These are phyloP conservation scores for Secale cereale DNA, from an alignment of 176 grass and related monocot genomes.

Conservation along the genomic window DNA sequence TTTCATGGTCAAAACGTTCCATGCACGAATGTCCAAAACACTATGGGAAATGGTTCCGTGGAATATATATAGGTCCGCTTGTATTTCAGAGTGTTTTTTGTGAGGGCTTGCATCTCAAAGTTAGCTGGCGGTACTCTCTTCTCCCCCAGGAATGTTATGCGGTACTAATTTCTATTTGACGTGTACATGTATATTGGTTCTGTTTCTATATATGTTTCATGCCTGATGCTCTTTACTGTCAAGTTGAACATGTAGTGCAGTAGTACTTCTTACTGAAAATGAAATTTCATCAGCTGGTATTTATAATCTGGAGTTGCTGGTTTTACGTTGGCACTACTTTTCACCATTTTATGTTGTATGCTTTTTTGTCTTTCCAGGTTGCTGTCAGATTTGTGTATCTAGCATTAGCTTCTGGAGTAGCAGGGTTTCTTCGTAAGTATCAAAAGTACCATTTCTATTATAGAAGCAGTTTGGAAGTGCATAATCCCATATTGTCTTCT, in stretches of 20 bases:
- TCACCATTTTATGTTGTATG: background rate
- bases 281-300: background rate
- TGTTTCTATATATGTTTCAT: background rate
- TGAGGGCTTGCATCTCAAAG: background rate
- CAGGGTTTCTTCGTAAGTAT: slow-evolving; percentile 69
- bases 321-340: background rate
- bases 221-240: background rate
- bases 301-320: background rate
- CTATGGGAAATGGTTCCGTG: background rate
- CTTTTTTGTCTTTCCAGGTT: slow-evolving; percentile 36
- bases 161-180: slow-evolving; percentile 1
- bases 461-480: background rate
- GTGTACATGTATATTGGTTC: background rate
- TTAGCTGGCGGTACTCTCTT: background rate
- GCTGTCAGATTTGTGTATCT: slow-evolving; percentile 61
- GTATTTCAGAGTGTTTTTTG: background rate
- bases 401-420: slow-evolving; percentile 38
- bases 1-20: background rate
- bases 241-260: background rate
- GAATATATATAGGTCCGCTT: background rate
- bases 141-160: background rate
- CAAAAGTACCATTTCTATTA: slow-evolving; percentile 32
- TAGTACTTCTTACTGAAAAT: background rate
- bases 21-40: background rate
- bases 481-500: background rate